Conservation (phyloP, 1,284 basidiomycete species). For the Leccinum proliferum region DNA sequence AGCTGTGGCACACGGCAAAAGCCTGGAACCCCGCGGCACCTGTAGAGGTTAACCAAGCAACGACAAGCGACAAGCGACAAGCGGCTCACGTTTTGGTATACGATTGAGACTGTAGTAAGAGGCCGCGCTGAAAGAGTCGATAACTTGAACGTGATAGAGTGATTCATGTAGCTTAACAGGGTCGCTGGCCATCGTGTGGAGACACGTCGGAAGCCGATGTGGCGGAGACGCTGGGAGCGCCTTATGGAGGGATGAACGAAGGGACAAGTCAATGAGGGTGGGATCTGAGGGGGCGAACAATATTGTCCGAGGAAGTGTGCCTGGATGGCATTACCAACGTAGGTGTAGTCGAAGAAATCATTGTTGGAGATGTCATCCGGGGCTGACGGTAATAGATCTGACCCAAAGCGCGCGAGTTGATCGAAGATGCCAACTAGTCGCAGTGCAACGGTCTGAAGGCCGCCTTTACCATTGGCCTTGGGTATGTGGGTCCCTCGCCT, state of each 20-base stretch:
- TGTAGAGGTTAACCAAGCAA: not conserved
- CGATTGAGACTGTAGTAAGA: not conserved
- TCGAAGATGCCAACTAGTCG: not conserved
- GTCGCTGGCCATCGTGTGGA: not conserved
- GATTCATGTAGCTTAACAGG: not conserved
- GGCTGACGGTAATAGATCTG: not conserved
- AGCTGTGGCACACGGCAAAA: not conserved
- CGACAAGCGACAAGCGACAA: not conserved
- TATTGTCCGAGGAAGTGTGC: not conserved
- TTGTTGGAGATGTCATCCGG: too few relatives aligned
- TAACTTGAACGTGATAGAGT: not conserved
- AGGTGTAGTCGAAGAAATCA: too few relatives aligned
- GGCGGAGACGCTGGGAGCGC: not conserved
- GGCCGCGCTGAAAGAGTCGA: not conserved
- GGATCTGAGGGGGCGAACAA: not conserved
- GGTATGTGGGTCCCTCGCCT: not conserved
- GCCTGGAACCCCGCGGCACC: not conserved
- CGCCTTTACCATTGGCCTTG: not conserved
- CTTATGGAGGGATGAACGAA: not conserved
- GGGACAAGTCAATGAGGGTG: not conserved
- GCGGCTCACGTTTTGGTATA: not conserved
- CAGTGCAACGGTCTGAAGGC: not conserved
- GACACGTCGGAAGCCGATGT: not conserved
- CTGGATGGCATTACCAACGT: too few relatives aligned
- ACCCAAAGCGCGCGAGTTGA: not conserved